Percentiles rank a stretch among this genome's conserved stretches.
Conservation (phyloP, 768 basidiomycete genomes). For the Phylloporus sp. region DNA sequence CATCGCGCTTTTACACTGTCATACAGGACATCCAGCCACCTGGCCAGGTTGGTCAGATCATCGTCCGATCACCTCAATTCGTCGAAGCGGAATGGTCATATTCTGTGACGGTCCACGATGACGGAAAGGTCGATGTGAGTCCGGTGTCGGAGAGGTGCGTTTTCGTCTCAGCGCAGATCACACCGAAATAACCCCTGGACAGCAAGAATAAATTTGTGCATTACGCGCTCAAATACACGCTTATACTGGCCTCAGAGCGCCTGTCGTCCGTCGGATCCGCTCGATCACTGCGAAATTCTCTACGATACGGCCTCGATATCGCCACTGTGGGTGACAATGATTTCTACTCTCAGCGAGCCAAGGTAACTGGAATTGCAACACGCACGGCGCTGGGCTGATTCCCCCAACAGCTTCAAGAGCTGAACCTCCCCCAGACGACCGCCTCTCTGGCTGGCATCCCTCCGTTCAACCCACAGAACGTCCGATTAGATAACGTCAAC, state of each 20-base stretch:
- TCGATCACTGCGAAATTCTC: conserved; percentile 34
- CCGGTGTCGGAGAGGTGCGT: conserved; percentile 23
- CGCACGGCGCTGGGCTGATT: conserved; percentile 2
- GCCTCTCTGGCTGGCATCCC: conserved; percentile 64
- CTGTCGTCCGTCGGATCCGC: conserved; percentile 35
- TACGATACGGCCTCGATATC: conserved; percentile 64
- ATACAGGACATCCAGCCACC: conserved; percentile 38
- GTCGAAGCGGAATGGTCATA: conserved; percentile 76
- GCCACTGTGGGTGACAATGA: conserved; percentile 92
- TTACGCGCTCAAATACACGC: conserved; percentile 76
- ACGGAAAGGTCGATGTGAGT: conserved; percentile 21
- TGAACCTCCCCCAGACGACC: conserved; percentile 59
- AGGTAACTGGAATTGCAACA: conserved; percentile 43
- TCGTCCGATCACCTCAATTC: conserved; percentile 91
- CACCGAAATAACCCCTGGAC: conserved; percentile 14
- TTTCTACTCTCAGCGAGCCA: conserved; percentile 91
- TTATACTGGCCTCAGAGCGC: conserved; percentile 61
- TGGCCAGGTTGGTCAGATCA: conserved; percentile 42
- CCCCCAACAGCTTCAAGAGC: conserved; percentile 51
- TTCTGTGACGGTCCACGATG: conserved; percentile 39
- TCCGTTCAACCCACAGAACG: conserved; percentile 71
- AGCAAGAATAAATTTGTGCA: conserved; percentile 90
- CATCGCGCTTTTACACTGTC: conserved; percentile 89
- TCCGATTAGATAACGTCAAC: conserved; percentile 77
- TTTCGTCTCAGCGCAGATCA: not conserved